Conservation (phyloP, 176 grass and related monocot genomes). For the Aegilops speltoides region DNA sequence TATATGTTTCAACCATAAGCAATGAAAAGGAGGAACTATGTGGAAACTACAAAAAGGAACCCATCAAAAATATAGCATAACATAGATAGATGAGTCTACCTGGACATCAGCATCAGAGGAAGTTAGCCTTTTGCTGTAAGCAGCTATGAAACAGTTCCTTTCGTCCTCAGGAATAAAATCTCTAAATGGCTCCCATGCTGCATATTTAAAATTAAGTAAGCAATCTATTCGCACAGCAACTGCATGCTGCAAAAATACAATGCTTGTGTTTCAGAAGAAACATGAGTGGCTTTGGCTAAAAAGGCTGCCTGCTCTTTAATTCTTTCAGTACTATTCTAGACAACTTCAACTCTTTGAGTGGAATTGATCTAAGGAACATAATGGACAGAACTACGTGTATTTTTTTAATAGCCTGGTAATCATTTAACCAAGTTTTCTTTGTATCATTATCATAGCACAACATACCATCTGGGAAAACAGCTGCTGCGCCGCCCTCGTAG, state of each 20-base stretch:
- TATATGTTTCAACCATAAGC: not conserved
- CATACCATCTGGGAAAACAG: constrained; percentile 92
- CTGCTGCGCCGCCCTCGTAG: constrained; percentile 86
- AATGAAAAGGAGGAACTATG: not conserved
- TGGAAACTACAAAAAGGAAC: not conserved
- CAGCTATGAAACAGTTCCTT: constrained; percentile 75
- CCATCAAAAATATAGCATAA: not conserved
- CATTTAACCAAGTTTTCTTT: not conserved
- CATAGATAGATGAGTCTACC: constrained; percentile 37
- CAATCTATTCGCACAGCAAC: not conserved
- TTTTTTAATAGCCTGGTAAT: not conserved
- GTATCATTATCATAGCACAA: not conserved
- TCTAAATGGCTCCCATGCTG: constrained; percentile 92
- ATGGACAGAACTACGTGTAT: not conserved
- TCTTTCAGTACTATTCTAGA: not conserved
- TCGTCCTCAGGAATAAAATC: constrained; percentile 92
- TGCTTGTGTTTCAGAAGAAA: not conserved
- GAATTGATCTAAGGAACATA: not conserved
- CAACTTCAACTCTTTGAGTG: not conserved
- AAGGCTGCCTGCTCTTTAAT: not conserved
- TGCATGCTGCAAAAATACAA: not conserved
- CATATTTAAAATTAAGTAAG: constrained; percentile 5
- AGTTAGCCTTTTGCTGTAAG: constrained; percentile 84
- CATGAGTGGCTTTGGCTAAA: not conserved
- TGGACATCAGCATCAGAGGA: constrained; percentile 61